phyloP scores from a whole-genome alignment of 495 filamentous ascomycete genomes.

The Penicillium coffeae region DNA sequence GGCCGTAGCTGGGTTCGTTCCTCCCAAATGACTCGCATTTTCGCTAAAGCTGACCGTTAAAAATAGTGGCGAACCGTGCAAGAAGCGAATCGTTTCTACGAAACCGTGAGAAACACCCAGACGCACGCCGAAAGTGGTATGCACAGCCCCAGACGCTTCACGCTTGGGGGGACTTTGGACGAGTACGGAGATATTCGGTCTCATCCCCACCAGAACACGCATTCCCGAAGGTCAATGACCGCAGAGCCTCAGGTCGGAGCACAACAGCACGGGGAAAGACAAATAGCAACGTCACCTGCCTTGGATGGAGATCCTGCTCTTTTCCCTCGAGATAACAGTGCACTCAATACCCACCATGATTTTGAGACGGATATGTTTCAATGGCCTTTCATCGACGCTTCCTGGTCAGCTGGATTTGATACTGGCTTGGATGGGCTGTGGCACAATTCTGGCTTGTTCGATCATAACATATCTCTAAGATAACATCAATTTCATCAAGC shows the following conservation, averaged over 20 bases:
- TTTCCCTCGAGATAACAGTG: conserved; percentile 9
- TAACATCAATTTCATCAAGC: not conserved
- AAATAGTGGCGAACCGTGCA: conserved; percentile 39
- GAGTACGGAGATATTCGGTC: conserved; percentile 45
- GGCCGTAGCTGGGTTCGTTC: conserved; percentile 37
- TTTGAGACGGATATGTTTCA: conserved; percentile 42
- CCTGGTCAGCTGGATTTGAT: conserved; percentile 40
- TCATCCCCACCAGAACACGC: conserved; percentile 23
- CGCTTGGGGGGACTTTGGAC: conserved; percentile 36
- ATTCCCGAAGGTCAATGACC: conserved; percentile 9
- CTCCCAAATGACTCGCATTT: not conserved
- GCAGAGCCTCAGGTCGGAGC: conserved; percentile 4
- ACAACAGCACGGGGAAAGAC: too few relatives aligned
- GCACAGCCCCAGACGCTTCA: conserved; percentile 28
- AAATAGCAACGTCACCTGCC: conserved; percentile 3
- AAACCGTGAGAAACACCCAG: conserved; percentile 31
- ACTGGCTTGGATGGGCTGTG: conserved; percentile 34
- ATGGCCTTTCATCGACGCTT: conserved; percentile 44
- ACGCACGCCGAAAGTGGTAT: conserved; percentile 17
- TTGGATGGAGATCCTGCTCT: conserved; percentile 8
- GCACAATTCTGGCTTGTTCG: conserved; percentile 27
- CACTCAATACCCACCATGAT: conserved; percentile 18
- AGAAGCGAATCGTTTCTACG: conserved; percentile 42
- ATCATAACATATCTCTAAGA: conserved; percentile 15
- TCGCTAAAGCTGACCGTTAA: not conserved